phyloP scores from a whole-genome alignment of 768 basidiomycete genomes.

The Boletus sp. region DNA sequence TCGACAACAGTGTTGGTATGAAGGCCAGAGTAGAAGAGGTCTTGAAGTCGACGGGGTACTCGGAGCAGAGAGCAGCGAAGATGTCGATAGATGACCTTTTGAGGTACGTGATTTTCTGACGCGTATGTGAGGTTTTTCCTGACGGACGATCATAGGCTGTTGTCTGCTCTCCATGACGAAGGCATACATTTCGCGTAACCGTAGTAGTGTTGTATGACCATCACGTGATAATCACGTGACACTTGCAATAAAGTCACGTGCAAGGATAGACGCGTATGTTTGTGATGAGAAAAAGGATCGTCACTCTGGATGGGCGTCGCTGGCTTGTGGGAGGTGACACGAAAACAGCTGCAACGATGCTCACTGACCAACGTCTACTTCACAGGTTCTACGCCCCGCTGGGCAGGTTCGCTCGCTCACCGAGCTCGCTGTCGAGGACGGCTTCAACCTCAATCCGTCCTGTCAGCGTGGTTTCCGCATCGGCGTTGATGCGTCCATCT shows the following conservation, averaged over 20 bases:
- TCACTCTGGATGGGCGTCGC: conserved; percentile 46
- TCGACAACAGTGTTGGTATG: conserved; percentile 69
- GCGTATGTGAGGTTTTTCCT: neutral
- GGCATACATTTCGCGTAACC: conserved; percentile 67
- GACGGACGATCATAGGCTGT: conserved; percentile 40
- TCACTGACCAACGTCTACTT: conserved; percentile 3
- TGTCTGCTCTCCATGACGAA: conserved; percentile 71
- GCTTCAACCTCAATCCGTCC: conserved; percentile 64
- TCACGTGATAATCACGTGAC: conserved; percentile 4
- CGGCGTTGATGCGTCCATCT: conserved; percentile 82
- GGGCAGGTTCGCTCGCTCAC: conserved; percentile 71
- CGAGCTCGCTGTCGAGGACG: conserved; percentile 69
- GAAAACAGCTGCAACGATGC: conserved; percentile 2
- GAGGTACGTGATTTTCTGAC: conserved; percentile 51
- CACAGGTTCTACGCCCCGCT: conserved; percentile 66
- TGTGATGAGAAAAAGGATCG: neutral
- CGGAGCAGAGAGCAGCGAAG: conserved; percentile 82
- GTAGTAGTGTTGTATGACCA: neutral
- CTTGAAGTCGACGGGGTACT: conserved; percentile 64
- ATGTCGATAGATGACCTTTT: conserved; percentile 92
- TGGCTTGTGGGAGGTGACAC: conserved; percentile 48
- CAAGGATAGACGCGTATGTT: neutral
- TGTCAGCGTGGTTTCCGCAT: conserved; percentile 72
- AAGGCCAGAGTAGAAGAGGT: conserved; percentile 70
- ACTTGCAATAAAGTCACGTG: conserved; percentile 5